phyloP scores from a whole-genome alignment of 371 early-diverging fungal species.

The Circinella minor region DNA sequence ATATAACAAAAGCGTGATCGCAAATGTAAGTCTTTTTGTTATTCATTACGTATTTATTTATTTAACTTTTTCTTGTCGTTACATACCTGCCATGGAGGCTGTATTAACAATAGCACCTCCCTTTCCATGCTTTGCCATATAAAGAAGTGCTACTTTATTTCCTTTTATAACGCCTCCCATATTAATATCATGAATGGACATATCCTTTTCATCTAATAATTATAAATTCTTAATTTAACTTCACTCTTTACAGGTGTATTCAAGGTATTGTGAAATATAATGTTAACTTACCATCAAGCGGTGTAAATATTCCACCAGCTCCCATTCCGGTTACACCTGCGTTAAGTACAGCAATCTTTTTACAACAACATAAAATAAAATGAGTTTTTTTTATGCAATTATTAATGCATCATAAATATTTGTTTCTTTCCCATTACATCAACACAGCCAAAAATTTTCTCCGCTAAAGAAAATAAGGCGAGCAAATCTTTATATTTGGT shows the following conservation, averaged over 20 bases:
- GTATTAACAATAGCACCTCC: conserved; percentile 53
- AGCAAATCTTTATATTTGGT: conserved; percentile 46
- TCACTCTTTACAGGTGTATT: too few relatives aligned
- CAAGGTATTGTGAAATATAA: too few relatives aligned
- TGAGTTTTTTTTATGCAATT: not conserved
- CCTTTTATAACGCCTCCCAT: conserved; percentile 10
- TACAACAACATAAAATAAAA: not conserved
- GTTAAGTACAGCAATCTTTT: not conserved
- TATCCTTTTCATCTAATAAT: conserved; percentile 11
- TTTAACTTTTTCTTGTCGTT: not conserved
- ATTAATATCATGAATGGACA: conserved; percentile 15
- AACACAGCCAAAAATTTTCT: conserved; percentile 49
- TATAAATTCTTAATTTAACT: not conserved
- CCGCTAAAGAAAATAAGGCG: conserved; percentile 45
- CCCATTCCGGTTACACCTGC: not conserved
- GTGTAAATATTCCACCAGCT: not conserved
- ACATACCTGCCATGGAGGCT: conserved; percentile 31
- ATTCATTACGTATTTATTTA: too few relatives aligned
- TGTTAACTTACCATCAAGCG: not conserved
- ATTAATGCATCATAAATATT: not conserved
- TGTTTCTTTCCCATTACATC: conserved; percentile 4
- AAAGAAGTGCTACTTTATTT: conserved; percentile 43
- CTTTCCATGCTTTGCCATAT: conserved; percentile 46
- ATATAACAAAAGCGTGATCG: too few relatives aligned
- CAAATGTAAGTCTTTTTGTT: too few relatives aligned